Percentiles rank a stretch among this genome's conserved stretches.
Evolutionary conservation across 352 stramenopile species (phyloP).

Genomic region (Globisporangium iwayamae): DNA sequence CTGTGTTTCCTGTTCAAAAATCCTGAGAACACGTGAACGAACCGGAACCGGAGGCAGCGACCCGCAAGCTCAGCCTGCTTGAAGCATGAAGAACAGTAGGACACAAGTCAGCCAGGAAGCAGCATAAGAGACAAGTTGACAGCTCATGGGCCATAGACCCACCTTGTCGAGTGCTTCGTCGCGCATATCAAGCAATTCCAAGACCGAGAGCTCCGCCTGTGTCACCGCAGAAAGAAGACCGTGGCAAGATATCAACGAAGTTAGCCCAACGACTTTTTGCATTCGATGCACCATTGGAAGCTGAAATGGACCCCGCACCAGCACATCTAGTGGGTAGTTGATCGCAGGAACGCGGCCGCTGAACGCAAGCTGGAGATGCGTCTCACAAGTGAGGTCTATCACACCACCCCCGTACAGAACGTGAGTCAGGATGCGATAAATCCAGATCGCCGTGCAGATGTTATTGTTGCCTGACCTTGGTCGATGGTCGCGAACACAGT

Average conservation of each 20-base stretch:
- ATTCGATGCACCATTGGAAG: no score
- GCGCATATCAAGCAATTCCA: conserved; percentile 6
- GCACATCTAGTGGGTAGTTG: conserved; percentile 42
- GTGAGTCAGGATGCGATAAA: neutral
- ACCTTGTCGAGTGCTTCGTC: conserved; percentile 3
- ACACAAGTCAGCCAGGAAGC: neutral
- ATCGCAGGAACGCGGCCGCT: conserved; percentile 32
- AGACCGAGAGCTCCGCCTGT: conserved; percentile 22
- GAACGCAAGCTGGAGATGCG: conserved; percentile 48
- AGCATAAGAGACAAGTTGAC: neutral
- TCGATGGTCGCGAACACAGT: conserved; percentile 24
- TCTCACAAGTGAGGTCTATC: conserved; percentile 35
- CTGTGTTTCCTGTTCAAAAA: no score
- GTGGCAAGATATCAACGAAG: neutral
- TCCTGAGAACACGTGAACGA: neutral
- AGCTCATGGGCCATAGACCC: neutral
- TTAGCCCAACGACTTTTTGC: neutral
- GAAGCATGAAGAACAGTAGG: neutral
- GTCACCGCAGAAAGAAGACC: neutral
- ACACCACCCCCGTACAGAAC: no score
- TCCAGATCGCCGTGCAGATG: no score
- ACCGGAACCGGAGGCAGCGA: conserved; percentile 18
- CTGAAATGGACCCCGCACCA: conserved; percentile 23
- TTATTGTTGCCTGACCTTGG: conserved; percentile 13
- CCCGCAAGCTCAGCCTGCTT: conserved; percentile 5